Conservation (phyloP, 2,329 filamentous ascomycete species). For the Pezicula neosporulosa region DNA sequence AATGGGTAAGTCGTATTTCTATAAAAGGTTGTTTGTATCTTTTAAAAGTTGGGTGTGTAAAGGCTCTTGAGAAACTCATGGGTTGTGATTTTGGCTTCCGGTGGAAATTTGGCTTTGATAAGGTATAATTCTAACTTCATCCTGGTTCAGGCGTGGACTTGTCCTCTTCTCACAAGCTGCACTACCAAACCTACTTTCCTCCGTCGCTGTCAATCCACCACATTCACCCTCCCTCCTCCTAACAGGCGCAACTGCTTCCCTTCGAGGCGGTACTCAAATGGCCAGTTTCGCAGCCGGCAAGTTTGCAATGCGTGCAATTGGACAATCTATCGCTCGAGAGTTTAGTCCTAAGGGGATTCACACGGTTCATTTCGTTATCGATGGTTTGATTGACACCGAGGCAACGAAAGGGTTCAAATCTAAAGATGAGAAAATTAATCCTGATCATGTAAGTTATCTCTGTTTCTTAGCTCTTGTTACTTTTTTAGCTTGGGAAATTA, state of each 20-base stretch:
- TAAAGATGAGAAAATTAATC: conserved; percentile 61
- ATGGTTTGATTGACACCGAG: conserved; percentile 78
- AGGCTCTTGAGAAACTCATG: no score
- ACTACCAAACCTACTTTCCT: conserved; percentile 62
- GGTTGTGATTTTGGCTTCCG: no score
- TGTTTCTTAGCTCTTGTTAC: background rate
- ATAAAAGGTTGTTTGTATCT: no score
- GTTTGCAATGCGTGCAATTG: conserved; percentile 71
- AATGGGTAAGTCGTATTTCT: conserved; percentile 39
- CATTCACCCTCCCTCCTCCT: conserved; percentile 76
- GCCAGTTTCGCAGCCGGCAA: conserved; percentile 71
- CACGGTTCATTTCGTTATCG: conserved; percentile 74
- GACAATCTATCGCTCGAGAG: conserved; percentile 74
- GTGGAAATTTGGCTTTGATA: no score
- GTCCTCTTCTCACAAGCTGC: conserved; percentile 48
- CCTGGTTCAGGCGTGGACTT: background rate
- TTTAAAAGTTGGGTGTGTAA: no score
- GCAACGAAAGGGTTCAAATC: conserved; percentile 47
- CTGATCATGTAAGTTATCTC: conserved; percentile 60
- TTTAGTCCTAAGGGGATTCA: conserved; percentile 81
- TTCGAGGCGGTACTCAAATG: conserved; percentile 68
- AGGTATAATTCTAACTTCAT: background rate
- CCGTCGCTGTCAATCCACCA: conserved; percentile 45
- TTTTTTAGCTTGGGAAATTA: no score
- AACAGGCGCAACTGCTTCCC: conserved; percentile 77